Percentiles rank a stretch among this genome's conserved stretches.
Evolutionary conservation across 2,329 filamentous ascomycete genomes (phyloP).

Genomic region (Fusarium tupiense): DNA sequence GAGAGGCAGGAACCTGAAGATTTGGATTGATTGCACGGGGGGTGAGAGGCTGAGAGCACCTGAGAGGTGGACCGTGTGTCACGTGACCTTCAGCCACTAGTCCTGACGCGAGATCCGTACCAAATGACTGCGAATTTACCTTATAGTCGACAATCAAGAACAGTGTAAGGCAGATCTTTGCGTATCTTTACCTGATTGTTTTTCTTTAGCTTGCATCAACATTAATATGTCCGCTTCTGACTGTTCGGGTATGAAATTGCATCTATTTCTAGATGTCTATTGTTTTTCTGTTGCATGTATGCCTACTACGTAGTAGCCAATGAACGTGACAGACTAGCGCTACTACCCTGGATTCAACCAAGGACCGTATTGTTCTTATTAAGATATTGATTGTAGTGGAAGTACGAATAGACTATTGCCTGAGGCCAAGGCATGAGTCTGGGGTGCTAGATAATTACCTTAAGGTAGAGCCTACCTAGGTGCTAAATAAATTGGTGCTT

Average conservation of each 20-base stretch:
- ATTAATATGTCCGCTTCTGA: not conserved
- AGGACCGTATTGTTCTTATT: not conserved
- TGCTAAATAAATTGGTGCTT: not conserved
- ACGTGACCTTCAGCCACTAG: constrained; percentile 27
- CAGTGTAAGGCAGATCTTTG: not conserved
- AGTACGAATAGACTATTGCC: not conserved
- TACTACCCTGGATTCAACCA: constrained; percentile 15
- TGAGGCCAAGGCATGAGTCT: not conserved
- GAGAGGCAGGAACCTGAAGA: constrained; percentile 50
- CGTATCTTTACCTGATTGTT: not conserved
- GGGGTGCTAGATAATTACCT: no score
- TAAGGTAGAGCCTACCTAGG: no score
- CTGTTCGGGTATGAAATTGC: not conserved
- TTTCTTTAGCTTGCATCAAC: not conserved
- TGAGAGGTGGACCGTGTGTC: constrained; percentile 9
- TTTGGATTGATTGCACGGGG: constrained; percentile 49
- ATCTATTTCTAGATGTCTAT: not conserved
- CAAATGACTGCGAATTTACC: not conserved
- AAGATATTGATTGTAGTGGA: not conserved
- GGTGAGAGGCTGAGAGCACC: constrained; percentile 31
- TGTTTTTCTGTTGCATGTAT: not conserved
- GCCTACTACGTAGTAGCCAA: not conserved
- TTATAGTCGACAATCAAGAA: not conserved
- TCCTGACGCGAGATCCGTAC: not conserved
- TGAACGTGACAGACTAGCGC: not conserved